Evolutionary conservation across 192 early-diverging fungal genomes (phyloP).

Genomic region (Coemansia nantahalensis): DNA sequence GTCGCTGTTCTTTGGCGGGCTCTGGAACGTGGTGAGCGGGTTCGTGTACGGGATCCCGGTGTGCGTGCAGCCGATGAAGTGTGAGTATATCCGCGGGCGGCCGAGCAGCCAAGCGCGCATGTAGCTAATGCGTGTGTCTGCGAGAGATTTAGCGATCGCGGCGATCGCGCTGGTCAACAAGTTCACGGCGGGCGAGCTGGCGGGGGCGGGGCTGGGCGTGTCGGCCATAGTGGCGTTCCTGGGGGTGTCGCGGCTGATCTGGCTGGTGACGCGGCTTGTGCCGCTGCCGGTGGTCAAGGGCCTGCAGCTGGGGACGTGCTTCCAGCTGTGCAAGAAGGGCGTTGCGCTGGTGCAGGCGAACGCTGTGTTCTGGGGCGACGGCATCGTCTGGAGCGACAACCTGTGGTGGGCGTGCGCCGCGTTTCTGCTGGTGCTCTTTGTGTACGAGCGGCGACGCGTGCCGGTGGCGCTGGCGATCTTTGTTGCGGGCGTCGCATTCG

Average conservation of each 20-base stretch:
- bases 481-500: slow-evolving; percentile 65
- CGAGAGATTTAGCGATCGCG: slow-evolving; percentile 59
- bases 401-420: slow-evolving; percentile 67
- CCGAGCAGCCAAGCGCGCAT: background rate
- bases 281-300: slow-evolving; percentile 74
- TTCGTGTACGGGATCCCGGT: slow-evolving; percentile 77
- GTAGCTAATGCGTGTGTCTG: no score
- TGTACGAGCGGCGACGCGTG: slow-evolving; percentile 62
- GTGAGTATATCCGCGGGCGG: slow-evolving; percentile 34
- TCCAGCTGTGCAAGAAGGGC: slow-evolving; percentile 69
- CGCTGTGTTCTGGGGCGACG: slow-evolving; percentile 56
- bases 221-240: slow-evolving; percentile 63
- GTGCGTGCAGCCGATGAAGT: slow-evolving; percentile 94
- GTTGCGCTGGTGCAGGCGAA: slow-evolving; percentile 56
- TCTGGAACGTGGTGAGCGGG: slow-evolving; percentile 84
- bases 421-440: slow-evolving; percentile 65
- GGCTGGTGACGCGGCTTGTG: slow-evolving; percentile 64
- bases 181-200: slow-evolving; percentile 67
- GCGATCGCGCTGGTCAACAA: slow-evolving; percentile 74
- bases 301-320: slow-evolving; percentile 74
- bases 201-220: slow-evolving; percentile 69
- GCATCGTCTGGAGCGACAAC: slow-evolving; percentile 69
- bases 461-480: slow-evolving; percentile 75
- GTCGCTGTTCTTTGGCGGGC: slow-evolving; percentile 82
- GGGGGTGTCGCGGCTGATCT: slow-evolving; percentile 67